These are phyloP conservation scores for Saccharomycopsis oosterbeekiorum DNA, from an alignment of 805 yeast species.

Conservation along the genomic window DNA sequence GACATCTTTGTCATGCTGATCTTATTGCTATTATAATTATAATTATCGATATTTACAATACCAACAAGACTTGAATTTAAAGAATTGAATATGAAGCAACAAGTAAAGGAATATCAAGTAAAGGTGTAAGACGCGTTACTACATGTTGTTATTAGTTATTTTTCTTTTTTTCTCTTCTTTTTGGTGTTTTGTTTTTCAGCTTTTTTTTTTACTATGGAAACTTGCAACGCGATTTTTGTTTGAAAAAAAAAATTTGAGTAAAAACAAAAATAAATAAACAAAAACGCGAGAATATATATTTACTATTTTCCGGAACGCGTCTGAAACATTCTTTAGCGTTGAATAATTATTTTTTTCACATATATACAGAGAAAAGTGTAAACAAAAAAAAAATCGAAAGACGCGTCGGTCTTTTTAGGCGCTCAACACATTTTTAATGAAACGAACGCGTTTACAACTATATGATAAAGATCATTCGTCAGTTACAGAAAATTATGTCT, in stretches of 20 bases:
- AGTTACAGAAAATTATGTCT: no score
- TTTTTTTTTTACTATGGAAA: neutral
- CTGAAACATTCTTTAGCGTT: neutral
- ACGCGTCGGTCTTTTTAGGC: neutral
- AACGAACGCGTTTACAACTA: no score
- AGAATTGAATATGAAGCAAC: no score
- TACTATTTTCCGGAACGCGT: neutral
- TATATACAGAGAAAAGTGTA: neutral
- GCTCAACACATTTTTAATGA: no score
- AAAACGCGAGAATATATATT: neutral
- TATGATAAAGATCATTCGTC: no score
- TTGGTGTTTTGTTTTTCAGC: no score
- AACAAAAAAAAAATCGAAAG: neutral
- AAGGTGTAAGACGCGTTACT: neutral
- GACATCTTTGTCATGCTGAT: neutral
- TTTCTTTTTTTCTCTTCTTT: neutral
- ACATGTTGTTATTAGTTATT: neutral
- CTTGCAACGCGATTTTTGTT: neutral
- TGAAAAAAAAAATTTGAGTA: neutral
- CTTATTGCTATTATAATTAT: neutral
- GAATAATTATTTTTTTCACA: neutral
- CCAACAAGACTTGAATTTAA: no score
- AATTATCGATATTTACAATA: neutral
- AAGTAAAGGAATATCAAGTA: no score
- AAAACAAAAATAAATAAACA: neutral